These are phyloP conservation scores for Herpetomonas tarakana DNA, from an alignment of 208 protist genomes.

Conservation along the genomic window DNA sequence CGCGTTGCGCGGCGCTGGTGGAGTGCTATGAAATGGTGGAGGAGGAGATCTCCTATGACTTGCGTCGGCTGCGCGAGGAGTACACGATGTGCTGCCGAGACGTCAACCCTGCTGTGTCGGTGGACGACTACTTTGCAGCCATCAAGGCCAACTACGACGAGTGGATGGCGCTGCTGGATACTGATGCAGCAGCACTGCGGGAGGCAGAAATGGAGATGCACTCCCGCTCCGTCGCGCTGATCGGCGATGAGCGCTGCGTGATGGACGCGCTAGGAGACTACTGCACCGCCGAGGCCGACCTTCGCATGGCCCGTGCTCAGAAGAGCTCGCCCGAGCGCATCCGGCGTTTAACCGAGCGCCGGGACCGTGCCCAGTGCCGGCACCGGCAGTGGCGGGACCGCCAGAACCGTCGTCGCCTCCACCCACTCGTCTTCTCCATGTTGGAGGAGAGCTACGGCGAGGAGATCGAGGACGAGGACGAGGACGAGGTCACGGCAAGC, in stretches of 20 bases:
- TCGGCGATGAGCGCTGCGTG: conserved; percentile 56
- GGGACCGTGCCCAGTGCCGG: conserved; percentile 40
- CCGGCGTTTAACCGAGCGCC: conserved; percentile 9
- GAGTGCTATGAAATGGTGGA: conserved; percentile 31
- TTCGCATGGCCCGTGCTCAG: conserved; percentile 30
- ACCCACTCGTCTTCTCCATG: conserved; percentile 10
- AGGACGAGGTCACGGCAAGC: conserved; percentile 13
- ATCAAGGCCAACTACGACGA: conserved; percentile 43
- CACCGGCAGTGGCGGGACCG: conserved; percentile 44
- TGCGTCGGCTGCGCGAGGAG: conserved; percentile 30
- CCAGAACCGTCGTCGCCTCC: conserved; percentile 31
- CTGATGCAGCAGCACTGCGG: conserved; percentile 16
- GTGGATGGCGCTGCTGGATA: conserved; percentile 25
- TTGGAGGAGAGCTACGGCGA: background rate
- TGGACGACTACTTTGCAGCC: conserved; percentile 45
- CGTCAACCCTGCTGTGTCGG: conserved; percentile 52
- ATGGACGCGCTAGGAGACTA: conserved; percentile 35
- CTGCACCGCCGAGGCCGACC: conserved; percentile 36
- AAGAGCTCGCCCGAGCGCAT: conserved; percentile 18
- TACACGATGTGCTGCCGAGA: conserved; percentile 64
- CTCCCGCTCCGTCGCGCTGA: conserved; percentile 31
- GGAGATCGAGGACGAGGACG: conserved; percentile 20
- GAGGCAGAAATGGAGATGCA: conserved; percentile 44
- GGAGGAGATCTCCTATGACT: conserved; percentile 23
- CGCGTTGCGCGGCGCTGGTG: conserved; percentile 25